Conservation (phyloP, 1,284 basidiomycete genomes). For the Cryptococcus hybrid region DNA sequence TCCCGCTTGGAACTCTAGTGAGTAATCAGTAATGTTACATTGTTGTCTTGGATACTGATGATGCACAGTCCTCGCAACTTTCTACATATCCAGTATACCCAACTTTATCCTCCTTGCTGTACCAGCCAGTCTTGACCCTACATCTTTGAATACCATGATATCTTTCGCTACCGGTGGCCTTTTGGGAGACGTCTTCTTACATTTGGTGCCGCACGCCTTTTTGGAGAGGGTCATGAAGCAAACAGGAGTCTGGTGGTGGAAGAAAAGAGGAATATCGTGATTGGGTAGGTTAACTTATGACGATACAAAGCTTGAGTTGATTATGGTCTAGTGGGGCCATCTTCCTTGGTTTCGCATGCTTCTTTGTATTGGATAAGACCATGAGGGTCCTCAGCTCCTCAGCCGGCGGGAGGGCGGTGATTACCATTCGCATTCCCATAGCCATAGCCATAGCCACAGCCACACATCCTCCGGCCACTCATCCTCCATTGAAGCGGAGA, state of each 20-base stretch:
- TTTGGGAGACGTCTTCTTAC: constrained; percentile 84
- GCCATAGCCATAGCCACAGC: constrained; percentile 21
- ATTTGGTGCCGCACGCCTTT: constrained; percentile 85
- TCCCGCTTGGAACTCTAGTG: constrained; percentile 77
- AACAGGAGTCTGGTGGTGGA: constrained; percentile 72
- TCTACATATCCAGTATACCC: constrained; percentile 88
- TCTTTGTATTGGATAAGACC: constrained; percentile 88
- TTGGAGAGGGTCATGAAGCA: constrained; percentile 71
- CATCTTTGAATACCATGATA: constrained; percentile 85
- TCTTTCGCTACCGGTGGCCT: constrained; percentile 68
- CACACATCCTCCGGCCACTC: constrained; percentile 27
- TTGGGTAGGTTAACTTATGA: constrained; percentile 57
- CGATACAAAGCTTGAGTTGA: background rate
- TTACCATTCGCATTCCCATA: constrained; percentile 62
- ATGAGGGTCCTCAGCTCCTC: constrained; percentile 64
- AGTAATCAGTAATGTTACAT: constrained; percentile 18
- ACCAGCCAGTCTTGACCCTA: constrained; percentile 73
- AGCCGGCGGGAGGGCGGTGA: constrained; percentile 52
- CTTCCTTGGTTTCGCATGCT: constrained; percentile 77
- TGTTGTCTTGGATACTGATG: background rate
- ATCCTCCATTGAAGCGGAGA: constrained; percentile 10
- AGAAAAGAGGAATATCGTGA: constrained; percentile 81
- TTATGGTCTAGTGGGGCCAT: constrained; percentile 59
- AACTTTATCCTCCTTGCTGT: constrained; percentile 91
- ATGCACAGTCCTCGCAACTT: constrained; percentile 69